These are phyloP conservation scores for Trametes cinnabarina DNA, from an alignment of 768 basidiomycete species.

Conservation along the genomic window DNA sequence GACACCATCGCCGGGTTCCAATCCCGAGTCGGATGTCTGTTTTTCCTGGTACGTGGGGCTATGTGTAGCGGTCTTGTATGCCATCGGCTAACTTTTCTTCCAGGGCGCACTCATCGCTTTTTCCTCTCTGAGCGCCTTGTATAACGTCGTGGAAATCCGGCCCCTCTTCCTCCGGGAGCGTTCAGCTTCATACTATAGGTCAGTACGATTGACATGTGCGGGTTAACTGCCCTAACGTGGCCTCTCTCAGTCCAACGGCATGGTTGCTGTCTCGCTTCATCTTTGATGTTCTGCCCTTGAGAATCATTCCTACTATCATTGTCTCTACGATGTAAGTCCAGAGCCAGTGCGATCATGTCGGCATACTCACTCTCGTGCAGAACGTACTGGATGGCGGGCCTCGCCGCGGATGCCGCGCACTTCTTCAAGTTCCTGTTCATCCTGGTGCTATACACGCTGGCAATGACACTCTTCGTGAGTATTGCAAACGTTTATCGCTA, in stretches of 20 bases:
- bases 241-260: constrained; percentile 62
- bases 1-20: constrained; percentile 91
- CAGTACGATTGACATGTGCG: constrained; percentile 3
- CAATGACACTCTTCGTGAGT: constrained; percentile 83
- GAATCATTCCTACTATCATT: constrained; percentile 85
- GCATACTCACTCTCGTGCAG: constrained; percentile 34
- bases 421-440: constrained; percentile 97
- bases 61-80: too few species aligned
- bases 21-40: constrained; percentile 87
- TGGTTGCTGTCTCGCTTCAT: constrained; percentile 89
- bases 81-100: neutral
- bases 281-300: constrained; percentile 87
- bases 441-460: constrained; percentile 78
- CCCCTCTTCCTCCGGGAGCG: constrained; percentile 89
- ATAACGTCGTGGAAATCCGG: constrained; percentile 81
- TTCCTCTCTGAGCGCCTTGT: constrained; percentile 84
- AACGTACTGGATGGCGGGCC: constrained; percentile 95
- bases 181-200: constrained; percentile 85
- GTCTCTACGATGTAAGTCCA: constrained; percentile 74
- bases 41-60: constrained; percentile 76
- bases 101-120: constrained; percentile 91
- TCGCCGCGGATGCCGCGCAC: constrained; percentile 69
- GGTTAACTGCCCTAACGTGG: neutral
- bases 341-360: neutral
- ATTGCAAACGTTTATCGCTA: neutral